Base-by-base conservation (phyloP, 176 grass and related monocot genomes). In the Paspalum vaginatum region DNA sequence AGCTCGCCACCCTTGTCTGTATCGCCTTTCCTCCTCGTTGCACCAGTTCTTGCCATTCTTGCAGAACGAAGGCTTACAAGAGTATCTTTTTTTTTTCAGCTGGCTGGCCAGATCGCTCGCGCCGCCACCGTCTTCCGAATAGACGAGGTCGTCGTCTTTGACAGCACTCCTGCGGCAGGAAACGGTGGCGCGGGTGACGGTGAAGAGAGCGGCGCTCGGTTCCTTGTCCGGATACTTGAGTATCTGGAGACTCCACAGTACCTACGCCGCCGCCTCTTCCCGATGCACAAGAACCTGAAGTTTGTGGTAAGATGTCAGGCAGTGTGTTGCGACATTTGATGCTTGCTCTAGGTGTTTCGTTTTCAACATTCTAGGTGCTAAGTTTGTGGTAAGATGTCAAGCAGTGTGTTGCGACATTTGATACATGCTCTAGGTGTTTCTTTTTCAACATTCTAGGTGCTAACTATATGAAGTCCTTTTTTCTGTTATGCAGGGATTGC, bases 241-340 rank as follows among this genome's bases (percentile, higher is more conserved):
- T 98, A 95, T 58, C 43, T 95, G 74, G 95, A 98, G 58, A 98
- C 95, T 8, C 95, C 95, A 22, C 95, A 98, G 63, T 98, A 98
- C 78, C 88, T 98, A 56, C 85, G 95, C 52, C 86, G 88, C 11
- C 77, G 88, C 47, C 95, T 98, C 52, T 98, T 98, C 65, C 92
- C 92, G 9, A 98, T 93, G 92, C 92, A 95, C 63, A 89, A 89
- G 76, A 95, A 83, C 84, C 87, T 98, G n/a, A 94, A 87, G 84
- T 95, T 89, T 93, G 95, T 98, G 88, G 95, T 98, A 55, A 81
- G 92, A 77, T 76, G 51, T 59, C 54, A 38, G 22, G 17, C 7
- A 85, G 65, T 81, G 21, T 71, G 65, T 75, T 71, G 63, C 58
- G 41, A 51, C 64, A 27, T 26, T 55, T 68, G 40, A 41, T 21